Base-by-base conservation (phyloP, 2,329 filamentous ascomycete genomes). In the Colletotrichum siamense region DNA sequence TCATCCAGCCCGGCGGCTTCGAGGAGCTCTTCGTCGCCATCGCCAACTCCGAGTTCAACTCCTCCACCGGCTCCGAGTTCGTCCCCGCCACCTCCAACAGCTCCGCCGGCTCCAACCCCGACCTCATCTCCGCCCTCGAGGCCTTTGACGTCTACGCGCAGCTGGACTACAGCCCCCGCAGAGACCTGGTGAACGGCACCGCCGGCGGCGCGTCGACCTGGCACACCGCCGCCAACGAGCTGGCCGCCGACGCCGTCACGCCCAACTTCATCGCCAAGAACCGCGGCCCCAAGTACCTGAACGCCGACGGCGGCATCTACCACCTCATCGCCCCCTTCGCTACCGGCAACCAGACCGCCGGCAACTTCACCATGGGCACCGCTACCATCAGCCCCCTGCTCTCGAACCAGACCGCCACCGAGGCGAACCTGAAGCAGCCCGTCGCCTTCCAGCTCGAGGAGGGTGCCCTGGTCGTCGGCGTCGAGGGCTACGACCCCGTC, bases 1-100 rank as follows among this genome's bases (percentile, higher is more conserved):
- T 88, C 0, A 86, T 89, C 62, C 81, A 83, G 9, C 87, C 88
- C 4, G 87, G 88, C 36, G 87, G 87, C n/a, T 89, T 89, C 67
- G 87, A 89, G 82, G 82, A 85, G 4, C 83, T 88, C 6, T 88
- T 88, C 80, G 87, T 86, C 79, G 65, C 78, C 78, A 77, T 73
- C 49, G 77, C 78, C 30, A 84, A 82, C 75, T 80, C 70, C 13
- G 69, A 72, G n/a, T 75, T 75, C 62, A 71, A 62, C 7, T 88
- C 88, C 79, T 87, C 86, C 79, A 68, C 78, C 71, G 75, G 69
- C 44, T 75, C 78, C 30, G 83, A 82, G 73, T 81, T 73, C 39
- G 69, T 73, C 24, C 73, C 73, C 24, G 73, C 73, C 57, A 64
- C 73, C 39, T 39, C 24, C n/a, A 59, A 57, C 63, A 70, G 69